Conservation (phyloP, 2,329 filamentous ascomycete genomes). For the Ceratocystis eucalypticola region DNA sequence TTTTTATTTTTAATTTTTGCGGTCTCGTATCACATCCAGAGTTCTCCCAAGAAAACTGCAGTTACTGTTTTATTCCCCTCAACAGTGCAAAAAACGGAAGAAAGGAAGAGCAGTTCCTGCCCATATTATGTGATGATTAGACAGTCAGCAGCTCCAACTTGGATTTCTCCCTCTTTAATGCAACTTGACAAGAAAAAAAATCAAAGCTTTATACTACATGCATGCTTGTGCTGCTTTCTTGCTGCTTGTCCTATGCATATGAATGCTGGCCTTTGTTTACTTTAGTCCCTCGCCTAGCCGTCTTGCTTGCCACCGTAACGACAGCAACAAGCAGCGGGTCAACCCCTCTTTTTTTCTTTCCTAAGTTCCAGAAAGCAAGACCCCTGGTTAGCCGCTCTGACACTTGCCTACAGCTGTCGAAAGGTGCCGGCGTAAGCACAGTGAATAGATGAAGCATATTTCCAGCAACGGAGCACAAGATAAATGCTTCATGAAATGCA, state of each 20-base stretch:
- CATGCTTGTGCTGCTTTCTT: background rate
- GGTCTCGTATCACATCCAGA: background rate
- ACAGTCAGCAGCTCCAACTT: background rate
- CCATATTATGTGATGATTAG: background rate
- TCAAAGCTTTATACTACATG: background rate
- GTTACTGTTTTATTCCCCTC: background rate
- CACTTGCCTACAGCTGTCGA: background rate
- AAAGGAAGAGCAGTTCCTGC: background rate
- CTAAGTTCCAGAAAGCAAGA: background rate
- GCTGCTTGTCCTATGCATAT: background rate
- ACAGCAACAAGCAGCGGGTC: background rate
- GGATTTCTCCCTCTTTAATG: background rate
- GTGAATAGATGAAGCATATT: background rate
- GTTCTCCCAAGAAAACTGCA: conserved; percentile 1
- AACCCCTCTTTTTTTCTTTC: background rate
- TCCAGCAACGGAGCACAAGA: background rate
- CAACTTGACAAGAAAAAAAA: background rate
- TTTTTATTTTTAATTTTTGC: background rate
- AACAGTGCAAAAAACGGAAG: background rate
- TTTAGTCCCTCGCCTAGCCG: background rate
- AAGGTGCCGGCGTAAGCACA: background rate
- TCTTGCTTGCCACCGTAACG: background rate
- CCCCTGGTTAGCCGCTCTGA: background rate
- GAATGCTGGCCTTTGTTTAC: conserved; percentile 2
- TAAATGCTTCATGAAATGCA: no score